These are phyloP conservation scores for Pichia cephalocereana DNA, from an alignment of 805 yeast genomes.

Conservation along the genomic window DNA sequence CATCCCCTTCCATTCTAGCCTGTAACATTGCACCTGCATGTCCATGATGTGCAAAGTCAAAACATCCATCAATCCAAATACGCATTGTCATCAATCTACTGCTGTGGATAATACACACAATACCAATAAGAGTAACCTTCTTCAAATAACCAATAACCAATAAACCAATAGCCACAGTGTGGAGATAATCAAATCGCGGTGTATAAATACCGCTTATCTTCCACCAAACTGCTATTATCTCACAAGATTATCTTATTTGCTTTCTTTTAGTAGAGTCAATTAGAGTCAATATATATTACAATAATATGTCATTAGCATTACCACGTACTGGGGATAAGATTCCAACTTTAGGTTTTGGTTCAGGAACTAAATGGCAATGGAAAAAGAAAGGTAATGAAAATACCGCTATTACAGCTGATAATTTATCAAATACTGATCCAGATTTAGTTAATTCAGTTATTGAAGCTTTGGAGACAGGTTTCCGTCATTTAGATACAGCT, in stretches of 20 bases:
- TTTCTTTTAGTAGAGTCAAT: neutral
- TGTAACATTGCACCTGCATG: constrained; percentile 97
- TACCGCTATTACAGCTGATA: constrained; percentile 11
- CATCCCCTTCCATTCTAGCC: constrained; percentile 75
- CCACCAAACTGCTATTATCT: no score
- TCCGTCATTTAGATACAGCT: constrained; percentile 56
- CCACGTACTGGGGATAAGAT: constrained; percentile 12
- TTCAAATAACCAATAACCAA: no score
- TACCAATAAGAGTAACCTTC: no score
- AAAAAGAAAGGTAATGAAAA: constrained; percentile 21
- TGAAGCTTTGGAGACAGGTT: constrained; percentile 42
- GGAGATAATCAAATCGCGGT: no score
- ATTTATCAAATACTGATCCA: constrained; percentile 13
- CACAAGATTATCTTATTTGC: no score
- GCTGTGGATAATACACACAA: no score
- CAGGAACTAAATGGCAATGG: constrained; percentile 51
- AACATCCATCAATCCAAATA: constrained; percentile 97
- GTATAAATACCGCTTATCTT: no score
- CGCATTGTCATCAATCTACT: constrained; percentile 25
- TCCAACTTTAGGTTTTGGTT: constrained; percentile 32
- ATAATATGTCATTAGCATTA: neutral
- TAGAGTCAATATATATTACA: neutral
- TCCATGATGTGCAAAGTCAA: constrained; percentile 96
- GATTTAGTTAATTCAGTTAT: constrained; percentile 37
- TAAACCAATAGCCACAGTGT: no score